phyloP scores from a whole-genome alignment of 805 yeast species.

The Wickerhamiella lipophila region DNA sequence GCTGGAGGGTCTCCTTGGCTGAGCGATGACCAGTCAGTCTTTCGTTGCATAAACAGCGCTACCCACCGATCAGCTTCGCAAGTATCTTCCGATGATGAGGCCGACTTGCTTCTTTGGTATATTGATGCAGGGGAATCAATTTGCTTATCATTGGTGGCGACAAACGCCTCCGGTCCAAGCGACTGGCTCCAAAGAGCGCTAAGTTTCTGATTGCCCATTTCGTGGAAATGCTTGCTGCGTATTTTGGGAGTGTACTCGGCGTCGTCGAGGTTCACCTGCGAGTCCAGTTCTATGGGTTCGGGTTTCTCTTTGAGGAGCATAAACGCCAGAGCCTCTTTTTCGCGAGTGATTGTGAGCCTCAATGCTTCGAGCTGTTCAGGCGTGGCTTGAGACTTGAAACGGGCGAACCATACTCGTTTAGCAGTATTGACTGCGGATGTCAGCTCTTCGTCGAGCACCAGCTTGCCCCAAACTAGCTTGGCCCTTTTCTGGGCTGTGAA shows the following conservation, averaged over 20 bases:
- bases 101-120: background rate
- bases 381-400: background rate
- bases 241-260: background rate
- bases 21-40: background rate
- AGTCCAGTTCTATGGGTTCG: background rate
- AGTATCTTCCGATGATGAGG: background rate
- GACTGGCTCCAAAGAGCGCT: background rate
- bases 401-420: background rate
- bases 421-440: background rate
- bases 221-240: background rate
- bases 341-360: background rate
- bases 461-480: conserved; percentile 1
- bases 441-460: background rate
- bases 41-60: background rate
- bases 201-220: conserved; percentile 2
- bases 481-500: background rate
- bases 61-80: conserved; percentile 2
- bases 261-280: background rate
- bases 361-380: background rate
- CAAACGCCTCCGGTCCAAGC: background rate
- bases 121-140: background rate
- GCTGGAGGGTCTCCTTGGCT: background rate
- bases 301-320: background rate
- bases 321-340: background rate
- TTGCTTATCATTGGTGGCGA: background rate